phyloP scores from a whole-genome alignment of 2,329 filamentous ascomycete species.

The Parafenestella ontariensis region DNA sequence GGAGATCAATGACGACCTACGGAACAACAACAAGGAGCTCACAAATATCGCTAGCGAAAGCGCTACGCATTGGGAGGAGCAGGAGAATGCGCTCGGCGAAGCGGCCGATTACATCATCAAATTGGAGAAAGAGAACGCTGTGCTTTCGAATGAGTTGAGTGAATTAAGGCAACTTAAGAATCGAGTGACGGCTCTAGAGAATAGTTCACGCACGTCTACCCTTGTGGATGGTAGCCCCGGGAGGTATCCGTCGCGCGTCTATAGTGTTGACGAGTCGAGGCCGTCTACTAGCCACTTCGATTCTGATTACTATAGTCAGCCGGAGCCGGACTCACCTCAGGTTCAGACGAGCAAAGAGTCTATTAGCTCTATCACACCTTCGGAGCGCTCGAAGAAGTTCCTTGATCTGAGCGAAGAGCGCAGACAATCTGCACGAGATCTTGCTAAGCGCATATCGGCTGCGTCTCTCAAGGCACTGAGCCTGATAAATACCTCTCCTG shows the following conservation, averaged over 20 bases:
- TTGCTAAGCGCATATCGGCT: conserved; percentile 42
- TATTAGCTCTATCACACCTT: conserved; percentile 20
- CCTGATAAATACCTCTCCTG: conserved; percentile 13
- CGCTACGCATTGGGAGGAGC: conserved; percentile 32
- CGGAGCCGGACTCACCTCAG: conserved; percentile 42
- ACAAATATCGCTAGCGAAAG: conserved; percentile 37
- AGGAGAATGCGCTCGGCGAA: conserved; percentile 39
- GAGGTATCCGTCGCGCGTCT: conserved; percentile 31
- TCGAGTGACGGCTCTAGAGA: conserved; percentile 23
- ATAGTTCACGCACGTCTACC: conserved; percentile 11
- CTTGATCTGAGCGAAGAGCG: conserved; percentile 34
- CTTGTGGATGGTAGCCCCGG: conserved; percentile 21
- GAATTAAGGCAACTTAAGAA: conserved; percentile 34
- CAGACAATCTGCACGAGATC: conserved; percentile 32
- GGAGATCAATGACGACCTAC: conserved; percentile 23
- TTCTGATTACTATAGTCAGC: conserved; percentile 49
- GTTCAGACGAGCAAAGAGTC: conserved; percentile 29
- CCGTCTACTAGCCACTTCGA: conserved; percentile 47
- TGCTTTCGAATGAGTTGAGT: conserved; percentile 30
- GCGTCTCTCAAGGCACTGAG: conserved; percentile 34
- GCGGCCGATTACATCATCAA: conserved; percentile 42
- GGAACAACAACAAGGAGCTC: conserved; percentile 30
- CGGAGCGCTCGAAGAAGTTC: conserved; percentile 41
- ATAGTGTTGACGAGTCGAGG: conserved; percentile 44
- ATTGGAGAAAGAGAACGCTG: conserved; percentile 36